Evolutionary conservation across 2,329 filamentous ascomycete species (phyloP).

Genomic region (Lomentospora prolificans): DNA sequence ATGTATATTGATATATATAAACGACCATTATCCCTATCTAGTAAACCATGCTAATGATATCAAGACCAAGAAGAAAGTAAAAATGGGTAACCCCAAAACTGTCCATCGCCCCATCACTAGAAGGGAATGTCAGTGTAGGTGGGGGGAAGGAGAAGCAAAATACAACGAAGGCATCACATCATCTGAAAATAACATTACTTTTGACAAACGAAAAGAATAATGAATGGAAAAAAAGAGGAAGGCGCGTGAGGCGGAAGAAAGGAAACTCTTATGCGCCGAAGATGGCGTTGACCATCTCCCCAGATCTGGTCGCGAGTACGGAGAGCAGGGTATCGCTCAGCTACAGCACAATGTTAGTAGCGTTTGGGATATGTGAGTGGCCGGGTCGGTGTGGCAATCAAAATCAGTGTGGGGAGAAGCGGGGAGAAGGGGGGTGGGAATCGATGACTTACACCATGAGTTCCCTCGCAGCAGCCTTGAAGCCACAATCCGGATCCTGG

Average conservation of each 20-base stretch:
- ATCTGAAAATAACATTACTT: not conserved
- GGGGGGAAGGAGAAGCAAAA: not conserved
- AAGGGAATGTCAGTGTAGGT: not conserved
- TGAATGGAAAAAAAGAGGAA: not conserved
- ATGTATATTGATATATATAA: not conserved
- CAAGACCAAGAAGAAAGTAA: not conserved
- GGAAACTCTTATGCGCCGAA: constrained; percentile 31
- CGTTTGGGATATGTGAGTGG: constrained; percentile 1
- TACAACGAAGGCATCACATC: too few relatives aligned
- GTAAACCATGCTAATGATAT: constrained; percentile 4
- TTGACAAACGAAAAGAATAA: not conserved
- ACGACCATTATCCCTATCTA: not conserved
- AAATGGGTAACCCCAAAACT: constrained; percentile 6
- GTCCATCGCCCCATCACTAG: not conserved
- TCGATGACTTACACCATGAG: constrained; percentile 69
- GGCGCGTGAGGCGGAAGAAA: not conserved
- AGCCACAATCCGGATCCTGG: constrained; percentile 74
- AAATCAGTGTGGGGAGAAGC: too few relatives aligned
- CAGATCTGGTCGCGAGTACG: constrained; percentile 64
- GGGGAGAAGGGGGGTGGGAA: too few relatives aligned
- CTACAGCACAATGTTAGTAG: constrained; percentile 28
- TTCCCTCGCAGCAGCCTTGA: constrained; percentile 87
- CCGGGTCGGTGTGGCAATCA: too few relatives aligned
- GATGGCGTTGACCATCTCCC: constrained; percentile 68
- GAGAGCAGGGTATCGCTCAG: constrained; percentile 76